Evolutionary conservation across 257 asterid species (phyloP), one percentile per base, ranked within the genome.

Genomic region (Solanum etuberosum): DNA sequence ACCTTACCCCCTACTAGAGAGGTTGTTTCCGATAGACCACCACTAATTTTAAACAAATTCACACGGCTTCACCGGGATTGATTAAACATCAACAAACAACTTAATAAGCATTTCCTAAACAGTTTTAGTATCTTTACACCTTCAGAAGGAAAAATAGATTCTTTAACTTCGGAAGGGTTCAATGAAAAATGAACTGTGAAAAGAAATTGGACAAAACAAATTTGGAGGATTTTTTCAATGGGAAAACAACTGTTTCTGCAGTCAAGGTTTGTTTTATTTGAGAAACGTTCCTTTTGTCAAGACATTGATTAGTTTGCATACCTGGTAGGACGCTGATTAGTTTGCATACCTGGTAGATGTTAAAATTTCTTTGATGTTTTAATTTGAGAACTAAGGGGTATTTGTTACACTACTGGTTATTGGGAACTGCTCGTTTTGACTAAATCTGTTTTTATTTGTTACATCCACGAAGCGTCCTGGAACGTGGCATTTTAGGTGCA

Each of bases 401-500:
- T 2, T 80, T 46, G 18, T 42, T 42, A 43, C 15, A 15, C 84
- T 27, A 9, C 20, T 27, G 27, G 1, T 46, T 43, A 25, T 5
- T 9, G 84, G 0, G 67, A 43, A 43, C 38, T 43, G 84, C 34
- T 78, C 2, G 18, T 80, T 43, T 46, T 48, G 38, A 43, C 84
- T 78, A 78, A 78, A 43, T 27, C 40, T 76, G 73, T 46, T 25
- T 85, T 67, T 70, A 27, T 16, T 29, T 9, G 35, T 35, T 23
- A 46, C 43, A 46, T 68, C 83, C 29, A 15, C 23, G 81, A 38
- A 94, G 99, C 96, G 91, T 32, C 91, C 92, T 7, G 99, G 98
- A 31, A 96, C 99, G 0, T 96, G 98, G 99, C 99, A 96, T 89
- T 90, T 96, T 85, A 92, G 99, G 93, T 95, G 98, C 92, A 96